Conservation (phyloP, 371 early-diverging fungal genomes). For the Funneliformis caledonium region DNA sequence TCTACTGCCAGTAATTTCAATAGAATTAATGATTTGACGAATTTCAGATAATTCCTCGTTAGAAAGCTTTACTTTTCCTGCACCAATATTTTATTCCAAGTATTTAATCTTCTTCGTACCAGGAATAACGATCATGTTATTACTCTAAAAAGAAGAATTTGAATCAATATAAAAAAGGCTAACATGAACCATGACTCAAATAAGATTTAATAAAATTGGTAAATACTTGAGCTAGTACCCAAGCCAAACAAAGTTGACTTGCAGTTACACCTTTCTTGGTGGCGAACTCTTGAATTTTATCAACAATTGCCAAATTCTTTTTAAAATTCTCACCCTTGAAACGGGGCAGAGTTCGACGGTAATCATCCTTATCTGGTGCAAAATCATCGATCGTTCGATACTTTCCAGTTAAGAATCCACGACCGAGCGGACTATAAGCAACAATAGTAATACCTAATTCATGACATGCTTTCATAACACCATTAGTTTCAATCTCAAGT, state of each 20-base stretch:
- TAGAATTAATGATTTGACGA: conserved; percentile 46
- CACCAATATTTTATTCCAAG: conserved; percentile 57
- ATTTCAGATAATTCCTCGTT: conserved; percentile 54
- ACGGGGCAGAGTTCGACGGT: conserved; percentile 54
- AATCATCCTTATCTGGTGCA: conserved; percentile 46
- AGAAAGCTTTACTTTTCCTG: conserved; percentile 49
- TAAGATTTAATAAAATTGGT: too few species aligned
- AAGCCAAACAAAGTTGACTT: conserved; percentile 59
- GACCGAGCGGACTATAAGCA: conserved; percentile 62
- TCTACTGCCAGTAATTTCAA: conserved; percentile 37
- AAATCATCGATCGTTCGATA: conserved; percentile 54
- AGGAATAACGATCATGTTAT: conserved; percentile 1
- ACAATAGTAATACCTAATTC: conserved; percentile 65
- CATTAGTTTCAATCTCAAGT: conserved; percentile 59
- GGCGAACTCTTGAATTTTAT: conserved; percentile 53
- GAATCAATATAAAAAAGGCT: too few species aligned
- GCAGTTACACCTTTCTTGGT: conserved; percentile 50
- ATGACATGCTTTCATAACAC: conserved; percentile 55
- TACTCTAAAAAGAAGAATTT: neutral
- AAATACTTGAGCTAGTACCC: conserved; percentile 57
- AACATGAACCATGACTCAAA: too few species aligned
- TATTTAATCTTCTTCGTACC: neutral
- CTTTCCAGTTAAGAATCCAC: conserved; percentile 62
- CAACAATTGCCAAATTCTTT: conserved; percentile 60
- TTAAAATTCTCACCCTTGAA: conserved; percentile 55